Percentiles rank a stretch among this genome's conserved stretches.
Evolutionary conservation across 495 filamentous ascomycete genomes (phyloP).

Genomic region (Sporormia fimetaria): DNA sequence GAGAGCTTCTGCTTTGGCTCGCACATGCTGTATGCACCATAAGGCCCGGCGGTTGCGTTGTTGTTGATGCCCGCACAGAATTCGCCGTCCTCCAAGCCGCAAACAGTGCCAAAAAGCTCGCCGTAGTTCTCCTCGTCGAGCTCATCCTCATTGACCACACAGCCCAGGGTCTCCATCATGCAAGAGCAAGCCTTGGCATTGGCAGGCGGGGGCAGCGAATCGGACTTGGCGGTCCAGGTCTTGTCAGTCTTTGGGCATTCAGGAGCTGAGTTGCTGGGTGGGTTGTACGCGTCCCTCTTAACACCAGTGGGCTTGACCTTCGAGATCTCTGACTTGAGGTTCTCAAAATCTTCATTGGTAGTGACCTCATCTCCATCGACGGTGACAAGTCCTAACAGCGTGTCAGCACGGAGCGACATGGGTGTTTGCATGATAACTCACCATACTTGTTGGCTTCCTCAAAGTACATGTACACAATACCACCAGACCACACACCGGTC

Average conservation of each 20-base stretch:
- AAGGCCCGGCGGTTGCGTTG: slow-evolving; percentile 61
- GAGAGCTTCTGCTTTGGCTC: slow-evolving; percentile 61
- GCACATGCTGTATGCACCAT: slow-evolving; percentile 91
- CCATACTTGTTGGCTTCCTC: slow-evolving; percentile 85
- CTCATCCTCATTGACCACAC: slow-evolving; percentile 47
- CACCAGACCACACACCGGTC: slow-evolving; percentile 78
- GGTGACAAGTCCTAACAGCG: slow-evolving; percentile 50
- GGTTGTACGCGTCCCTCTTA: slow-evolving; percentile 55
- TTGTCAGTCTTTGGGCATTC: slow-evolving; percentile 56
- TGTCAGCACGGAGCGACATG: slow-evolving; percentile 3
- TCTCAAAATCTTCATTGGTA: slow-evolving; percentile 61
- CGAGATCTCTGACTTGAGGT: slow-evolving; percentile 59
- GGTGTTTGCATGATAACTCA: slow-evolving; percentile 28
- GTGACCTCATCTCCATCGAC: slow-evolving; percentile 45
- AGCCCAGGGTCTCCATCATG: slow-evolving; percentile 62
- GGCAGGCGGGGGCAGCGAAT: slow-evolving; percentile 66
- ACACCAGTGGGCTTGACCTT: slow-evolving; percentile 54
- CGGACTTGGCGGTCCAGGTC: slow-evolving; percentile 55
- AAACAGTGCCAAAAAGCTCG: slow-evolving; percentile 63
- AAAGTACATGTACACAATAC: slow-evolving; percentile 97
- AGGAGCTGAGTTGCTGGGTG: slow-evolving; percentile 61
- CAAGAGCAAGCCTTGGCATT: slow-evolving; percentile 66
- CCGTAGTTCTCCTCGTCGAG: slow-evolving; percentile 44
- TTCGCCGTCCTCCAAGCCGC: slow-evolving; percentile 40
- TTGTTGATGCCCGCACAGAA: slow-evolving; percentile 59